These are phyloP conservation scores for Xerocomus brunneocitrinus DNA, from an alignment of 768 basidiomycete species.

Conservation along the genomic window DNA sequence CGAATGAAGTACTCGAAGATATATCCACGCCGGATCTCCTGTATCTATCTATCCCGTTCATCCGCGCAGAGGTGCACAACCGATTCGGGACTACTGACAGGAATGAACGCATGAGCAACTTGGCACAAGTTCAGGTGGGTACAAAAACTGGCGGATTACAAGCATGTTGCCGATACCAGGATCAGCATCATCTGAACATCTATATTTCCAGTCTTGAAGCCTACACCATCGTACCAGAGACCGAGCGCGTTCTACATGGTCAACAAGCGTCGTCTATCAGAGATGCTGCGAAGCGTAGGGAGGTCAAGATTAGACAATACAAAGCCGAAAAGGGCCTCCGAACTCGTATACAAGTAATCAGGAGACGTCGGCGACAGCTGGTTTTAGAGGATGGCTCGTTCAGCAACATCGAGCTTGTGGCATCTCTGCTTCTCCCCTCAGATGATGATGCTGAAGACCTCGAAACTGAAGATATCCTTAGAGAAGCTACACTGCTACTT, in stretches of 20 bases:
- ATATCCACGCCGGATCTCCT: constrained; percentile 71
- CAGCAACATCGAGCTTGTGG: constrained; percentile 60
- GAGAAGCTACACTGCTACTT: constrained; percentile 65
- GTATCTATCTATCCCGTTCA: constrained; percentile 71
- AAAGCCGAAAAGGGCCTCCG: constrained; percentile 81
- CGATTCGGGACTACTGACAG: constrained; percentile 53
- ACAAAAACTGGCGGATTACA: constrained; percentile 2
- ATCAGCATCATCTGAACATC: constrained; percentile 44
- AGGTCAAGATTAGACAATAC: constrained; percentile 88
- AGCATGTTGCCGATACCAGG: constrained; percentile 2
- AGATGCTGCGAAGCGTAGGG: constrained; percentile 70
- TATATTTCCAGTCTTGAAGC: constrained; percentile 52
- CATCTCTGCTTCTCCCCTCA: constrained; percentile 50
- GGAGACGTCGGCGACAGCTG: constrained; percentile 47
- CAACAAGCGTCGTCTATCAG: constrained; percentile 43
- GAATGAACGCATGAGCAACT: constrained; percentile 50
- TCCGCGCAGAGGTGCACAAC: constrained; percentile 59
- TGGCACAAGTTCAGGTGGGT: constrained; percentile 59
- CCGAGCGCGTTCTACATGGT: constrained; percentile 53
- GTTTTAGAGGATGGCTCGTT: constrained; percentile 30
- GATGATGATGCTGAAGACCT: constrained; percentile 45
- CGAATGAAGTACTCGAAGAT: constrained; percentile 81
- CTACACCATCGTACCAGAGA: constrained; percentile 62
- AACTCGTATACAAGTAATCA: constrained; percentile 56
- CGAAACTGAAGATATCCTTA: constrained; percentile 59